Percentiles rank a stretch among this genome's conserved stretches.
Evolutionary conservation across 495 filamentous ascomycete genomes (phyloP).

Genomic region (Aspergillus avenaceus): DNA sequence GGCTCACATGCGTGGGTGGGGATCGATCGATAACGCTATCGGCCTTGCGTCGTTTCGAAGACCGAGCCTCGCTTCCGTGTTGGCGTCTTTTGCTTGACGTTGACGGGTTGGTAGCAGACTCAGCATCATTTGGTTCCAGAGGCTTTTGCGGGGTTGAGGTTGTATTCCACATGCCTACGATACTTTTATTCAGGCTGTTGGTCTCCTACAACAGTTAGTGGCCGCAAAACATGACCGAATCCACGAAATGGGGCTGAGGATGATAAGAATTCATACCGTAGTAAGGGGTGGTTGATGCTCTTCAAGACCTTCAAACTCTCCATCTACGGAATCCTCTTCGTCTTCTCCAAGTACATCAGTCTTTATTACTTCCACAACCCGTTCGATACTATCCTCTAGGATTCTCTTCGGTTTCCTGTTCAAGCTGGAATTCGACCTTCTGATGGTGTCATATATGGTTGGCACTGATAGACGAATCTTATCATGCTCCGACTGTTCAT

Average conservation of each 20-base stretch:
- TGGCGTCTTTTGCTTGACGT: slow-evolving; percentile 46
- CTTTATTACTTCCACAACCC: slow-evolving; percentile 71
- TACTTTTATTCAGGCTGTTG: slow-evolving; percentile 71
- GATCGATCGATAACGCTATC: slow-evolving; percentile 53
- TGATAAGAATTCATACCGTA: slow-evolving; percentile 21
- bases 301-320: slow-evolving; percentile 61
- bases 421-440: slow-evolving; percentile 78
- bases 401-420: slow-evolving; percentile 74
- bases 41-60: slow-evolving; percentile 60
- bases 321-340: slow-evolving; percentile 56
- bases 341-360: slow-evolving; percentile 53
- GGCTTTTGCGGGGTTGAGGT: slow-evolving; percentile 33
- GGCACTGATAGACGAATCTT: slow-evolving; percentile 51
- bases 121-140: slow-evolving; percentile 20
- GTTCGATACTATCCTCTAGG: slow-evolving; percentile 81
- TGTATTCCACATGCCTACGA: slow-evolving; percentile 65
- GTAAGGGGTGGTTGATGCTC: slow-evolving; percentile 25
- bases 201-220: slow-evolving; percentile 39
- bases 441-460: slow-evolving; percentile 70
- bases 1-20: slow-evolving; percentile 70
- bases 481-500: slow-evolving; percentile 53
- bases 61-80: slow-evolving; percentile 61
- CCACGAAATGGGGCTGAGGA: background rate
- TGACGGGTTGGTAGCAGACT: slow-evolving; percentile 12
- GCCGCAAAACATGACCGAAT: background rate